phyloP scores from a whole-genome alignment of 306 rosid species.

The Trifolium repens region DNA sequence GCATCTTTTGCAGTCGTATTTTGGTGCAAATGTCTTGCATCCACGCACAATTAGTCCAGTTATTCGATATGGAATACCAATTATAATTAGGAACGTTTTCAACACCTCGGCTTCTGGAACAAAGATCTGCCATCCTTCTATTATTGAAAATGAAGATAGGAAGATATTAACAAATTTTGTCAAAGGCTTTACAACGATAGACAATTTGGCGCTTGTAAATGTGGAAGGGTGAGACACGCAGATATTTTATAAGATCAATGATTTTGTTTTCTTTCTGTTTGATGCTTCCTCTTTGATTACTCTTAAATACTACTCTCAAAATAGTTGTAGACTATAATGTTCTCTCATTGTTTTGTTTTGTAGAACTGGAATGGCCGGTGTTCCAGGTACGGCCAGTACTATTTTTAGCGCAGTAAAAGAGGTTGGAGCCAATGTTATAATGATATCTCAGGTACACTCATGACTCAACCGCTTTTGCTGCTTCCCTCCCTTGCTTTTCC shows the following conservation, averaged over 20 bases:
- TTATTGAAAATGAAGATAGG: slow-evolving; percentile 53
- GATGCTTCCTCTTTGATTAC: slow-evolving; percentile 20
- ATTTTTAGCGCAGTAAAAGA: slow-evolving; percentile 92
- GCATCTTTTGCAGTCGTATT: slow-evolving; percentile 77
- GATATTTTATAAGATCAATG: slow-evolving; percentile 11
- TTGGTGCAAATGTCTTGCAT: slow-evolving; percentile 99
- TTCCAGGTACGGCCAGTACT: slow-evolving; percentile 94
- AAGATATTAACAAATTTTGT: slow-evolving; percentile 66
- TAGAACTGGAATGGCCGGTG: slow-evolving; percentile 99
- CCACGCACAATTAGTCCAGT: slow-evolving; percentile 97
- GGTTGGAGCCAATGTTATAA: slow-evolving; percentile 98
- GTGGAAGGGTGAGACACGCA: slow-evolving; percentile 86
- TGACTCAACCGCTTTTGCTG: slow-evolving; percentile 18
- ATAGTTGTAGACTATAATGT: slow-evolving; percentile 11
- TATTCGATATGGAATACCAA: slow-evolving; percentile 85
- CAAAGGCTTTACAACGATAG: slow-evolving; percentile 97
- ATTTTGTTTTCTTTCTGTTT: not conserved
- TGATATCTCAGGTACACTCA: slow-evolving; percentile 93
- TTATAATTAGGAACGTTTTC: slow-evolving; percentile 86
- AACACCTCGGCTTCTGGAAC: slow-evolving; percentile 90
- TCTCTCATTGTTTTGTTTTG: slow-evolving; percentile 38
- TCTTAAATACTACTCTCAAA: slow-evolving; percentile 3
- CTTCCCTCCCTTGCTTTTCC: slow-evolving; percentile 26
- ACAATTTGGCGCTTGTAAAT: slow-evolving; percentile 91
- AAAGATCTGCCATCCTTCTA: slow-evolving; percentile 70